phyloP scores from a whole-genome alignment of 805 yeast species.

The Barnettozyma botsteinii region DNA sequence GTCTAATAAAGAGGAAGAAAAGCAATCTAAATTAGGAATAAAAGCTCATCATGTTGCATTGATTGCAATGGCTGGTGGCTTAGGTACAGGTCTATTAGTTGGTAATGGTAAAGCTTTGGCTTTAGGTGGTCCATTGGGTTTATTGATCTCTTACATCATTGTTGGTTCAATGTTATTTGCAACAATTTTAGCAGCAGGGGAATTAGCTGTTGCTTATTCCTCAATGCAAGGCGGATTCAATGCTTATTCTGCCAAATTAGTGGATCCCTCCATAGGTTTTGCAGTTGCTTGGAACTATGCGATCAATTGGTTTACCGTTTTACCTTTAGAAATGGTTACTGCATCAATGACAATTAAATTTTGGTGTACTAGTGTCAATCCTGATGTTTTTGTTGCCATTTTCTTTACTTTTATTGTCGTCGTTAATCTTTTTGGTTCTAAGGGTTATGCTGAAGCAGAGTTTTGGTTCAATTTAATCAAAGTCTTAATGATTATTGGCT shows the following conservation, averaged over 20 bases:
- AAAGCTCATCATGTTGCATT: conserved; percentile 20
- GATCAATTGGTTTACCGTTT: conserved; percentile 47
- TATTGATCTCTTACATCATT: conserved; percentile 51
- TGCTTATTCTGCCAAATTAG: conserved; percentile 29
- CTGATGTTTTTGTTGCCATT: conserved; percentile 53
- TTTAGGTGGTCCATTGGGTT: conserved; percentile 59
- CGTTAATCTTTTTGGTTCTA: conserved; percentile 54
- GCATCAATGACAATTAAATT: conserved; percentile 46
- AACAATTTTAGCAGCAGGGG: conserved; percentile 57
- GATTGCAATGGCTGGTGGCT: conserved; percentile 78
- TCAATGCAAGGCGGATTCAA: conserved; percentile 37
- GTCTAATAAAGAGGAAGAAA: background rate
- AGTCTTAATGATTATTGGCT: conserved; percentile 53
- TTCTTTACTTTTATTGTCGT: conserved; percentile 45
- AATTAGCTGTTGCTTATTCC: conserved; percentile 36
- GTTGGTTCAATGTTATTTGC: conserved; percentile 58
- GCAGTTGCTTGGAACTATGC: conserved; percentile 58
- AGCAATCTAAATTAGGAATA: conserved; percentile 6
- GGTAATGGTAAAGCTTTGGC: conserved; percentile 58
- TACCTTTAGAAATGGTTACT: conserved; percentile 52
- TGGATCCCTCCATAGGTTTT: conserved; percentile 56
- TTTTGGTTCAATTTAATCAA: conserved; percentile 49
- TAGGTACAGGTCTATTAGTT: conserved; percentile 68
- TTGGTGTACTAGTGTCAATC: conserved; percentile 38
- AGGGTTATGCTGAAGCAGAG: conserved; percentile 68